A percentile compares a stretch with the other conserved stretches of the same genome.
Conservation (phyloP, 179 eudicot genomes). For the Carnegiea gigantea region DNA sequence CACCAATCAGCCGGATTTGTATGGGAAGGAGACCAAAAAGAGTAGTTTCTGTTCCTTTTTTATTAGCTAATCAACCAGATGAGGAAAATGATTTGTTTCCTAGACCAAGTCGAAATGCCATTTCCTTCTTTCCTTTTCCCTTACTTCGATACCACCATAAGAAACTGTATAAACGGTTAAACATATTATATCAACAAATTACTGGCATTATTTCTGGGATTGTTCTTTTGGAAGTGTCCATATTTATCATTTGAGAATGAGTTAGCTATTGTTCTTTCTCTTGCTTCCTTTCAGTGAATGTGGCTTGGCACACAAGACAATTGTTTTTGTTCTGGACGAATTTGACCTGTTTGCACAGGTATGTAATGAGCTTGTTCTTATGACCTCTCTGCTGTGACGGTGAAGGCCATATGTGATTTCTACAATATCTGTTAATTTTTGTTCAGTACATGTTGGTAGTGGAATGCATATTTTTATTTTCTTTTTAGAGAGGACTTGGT, state of each 20-base stretch:
- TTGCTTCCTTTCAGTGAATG: conserved; percentile 62
- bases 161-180: neutral
- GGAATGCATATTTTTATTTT: neutral
- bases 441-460: neutral
- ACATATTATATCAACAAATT: neutral
- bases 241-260: neutral
- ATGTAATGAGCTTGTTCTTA: conserved; percentile 19
- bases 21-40: neutral
- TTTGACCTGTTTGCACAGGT: conserved; percentile 94
- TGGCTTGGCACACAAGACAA: conserved; percentile 94
- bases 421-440: neutral
- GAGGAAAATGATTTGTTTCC: neutral
- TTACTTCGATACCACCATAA: neutral
- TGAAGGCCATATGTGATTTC: neutral
- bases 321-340: conserved; percentile 82
- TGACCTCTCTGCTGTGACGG: neutral
- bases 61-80: neutral
- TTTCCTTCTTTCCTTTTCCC: neutral
- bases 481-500: neutral
- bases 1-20: neutral
- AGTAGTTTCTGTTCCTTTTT: neutral
- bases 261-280: conserved; percentile 6
- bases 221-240: neutral
- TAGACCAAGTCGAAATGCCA: neutral
- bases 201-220: neutral